A percentile compares a stretch with the other conserved stretches of the same genome.
These are phyloP conservation scores for Mycena kentingensis DNA, from an alignment of 768 basidiomycete genomes.

Conservation along the genomic window DNA sequence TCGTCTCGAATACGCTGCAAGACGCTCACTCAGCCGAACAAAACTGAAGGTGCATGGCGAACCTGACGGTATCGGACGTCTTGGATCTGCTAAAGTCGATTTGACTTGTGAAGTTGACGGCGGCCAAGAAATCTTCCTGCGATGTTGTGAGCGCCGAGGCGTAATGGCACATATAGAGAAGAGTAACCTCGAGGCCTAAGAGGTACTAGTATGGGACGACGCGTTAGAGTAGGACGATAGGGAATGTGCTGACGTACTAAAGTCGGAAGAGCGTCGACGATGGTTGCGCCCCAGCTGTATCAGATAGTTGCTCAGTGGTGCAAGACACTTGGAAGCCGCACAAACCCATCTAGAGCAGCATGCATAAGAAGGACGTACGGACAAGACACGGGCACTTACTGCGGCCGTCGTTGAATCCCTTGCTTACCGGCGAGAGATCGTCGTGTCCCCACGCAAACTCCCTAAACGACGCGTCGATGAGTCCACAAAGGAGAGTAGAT, in stretches of 20 bases:
- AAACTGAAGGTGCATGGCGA: not conserved
- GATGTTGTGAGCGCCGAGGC: not conserved
- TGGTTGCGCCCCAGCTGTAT: conserved; percentile 48
- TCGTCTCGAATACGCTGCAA: conserved; percentile 72
- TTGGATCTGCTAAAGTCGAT: conserved; percentile 50
- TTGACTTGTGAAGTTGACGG: conserved; percentile 40
- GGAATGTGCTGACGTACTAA: not conserved
- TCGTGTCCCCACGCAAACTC: conserved; percentile 63
- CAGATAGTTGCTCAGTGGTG: conserved; percentile 29
- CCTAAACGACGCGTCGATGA: conserved; percentile 33
- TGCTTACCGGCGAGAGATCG: conserved; percentile 51
- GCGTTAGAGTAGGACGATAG: not conserved
- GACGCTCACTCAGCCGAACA: conserved; percentile 41
- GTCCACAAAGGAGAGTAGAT: not conserved
- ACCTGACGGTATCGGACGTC: conserved; percentile 48
- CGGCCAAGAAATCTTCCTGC: conserved; percentile 48
- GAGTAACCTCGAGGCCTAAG: conserved; percentile 47
- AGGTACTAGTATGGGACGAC: conserved; percentile 21
- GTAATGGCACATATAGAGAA: not conserved
- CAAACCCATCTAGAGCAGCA: conserved; percentile 29
- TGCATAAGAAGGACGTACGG: conserved; percentile 12
- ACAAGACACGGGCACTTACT: conserved; percentile 9
- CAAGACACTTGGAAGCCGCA: conserved; percentile 41
- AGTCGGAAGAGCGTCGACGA: conserved; percentile 46
- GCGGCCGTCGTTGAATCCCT: conserved; percentile 38